A percentile compares a stretch with the other conserved stretches of the same genome.
These are phyloP conservation scores for Clathrus columnatus DNA, from an alignment of 768 basidiomycete genomes.

Conservation along the genomic window DNA sequence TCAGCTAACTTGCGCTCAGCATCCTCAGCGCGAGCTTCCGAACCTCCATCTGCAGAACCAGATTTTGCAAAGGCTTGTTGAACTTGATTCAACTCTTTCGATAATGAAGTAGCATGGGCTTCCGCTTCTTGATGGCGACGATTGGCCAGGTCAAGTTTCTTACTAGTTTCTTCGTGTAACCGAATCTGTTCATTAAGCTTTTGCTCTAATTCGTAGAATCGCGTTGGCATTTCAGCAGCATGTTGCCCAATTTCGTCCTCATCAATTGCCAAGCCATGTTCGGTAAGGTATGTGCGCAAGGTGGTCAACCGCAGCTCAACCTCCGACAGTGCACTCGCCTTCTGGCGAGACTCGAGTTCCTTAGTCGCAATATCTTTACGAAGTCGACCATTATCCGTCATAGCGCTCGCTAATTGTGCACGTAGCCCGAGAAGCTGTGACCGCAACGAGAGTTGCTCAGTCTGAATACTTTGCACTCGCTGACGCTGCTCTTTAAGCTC, in stretches of 20 bases:
- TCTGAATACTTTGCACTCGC: conserved; percentile 53
- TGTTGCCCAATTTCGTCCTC: conserved; percentile 54
- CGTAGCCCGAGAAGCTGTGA: conserved; percentile 71
- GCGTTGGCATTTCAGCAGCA: conserved; percentile 27
- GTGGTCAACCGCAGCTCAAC: conserved; percentile 65
- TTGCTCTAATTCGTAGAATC: conserved; percentile 69
- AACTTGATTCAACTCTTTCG: conserved; percentile 56
- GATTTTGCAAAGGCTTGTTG: conserved; percentile 35
- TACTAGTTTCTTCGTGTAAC: conserved; percentile 64
- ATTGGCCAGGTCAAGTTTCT: conserved; percentile 57
- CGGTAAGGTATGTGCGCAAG: conserved; percentile 79
- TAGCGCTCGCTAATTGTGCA: conserved; percentile 56
- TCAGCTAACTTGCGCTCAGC: conserved; percentile 74
- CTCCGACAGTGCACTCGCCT: conserved; percentile 57
- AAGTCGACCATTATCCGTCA: conserved; percentile 59
- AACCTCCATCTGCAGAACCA: conserved; percentile 28
- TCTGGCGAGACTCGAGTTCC: conserved; percentile 57
- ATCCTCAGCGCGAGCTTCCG: conserved; percentile 43
- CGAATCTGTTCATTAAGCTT: conserved; percentile 66
- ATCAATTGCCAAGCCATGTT: conserved; percentile 74
- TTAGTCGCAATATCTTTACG: conserved; percentile 61
- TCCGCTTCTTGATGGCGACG: conserved; percentile 71
- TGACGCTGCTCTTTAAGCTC: conserved; percentile 62
- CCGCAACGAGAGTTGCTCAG: conserved; percentile 53
- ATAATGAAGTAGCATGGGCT: conserved; percentile 53